Evolutionary conservation across 495 filamentous ascomycete genomes (phyloP), one percentile per base, ranked within the genome.

Genomic region (Jackrogersella minutella): DNA sequence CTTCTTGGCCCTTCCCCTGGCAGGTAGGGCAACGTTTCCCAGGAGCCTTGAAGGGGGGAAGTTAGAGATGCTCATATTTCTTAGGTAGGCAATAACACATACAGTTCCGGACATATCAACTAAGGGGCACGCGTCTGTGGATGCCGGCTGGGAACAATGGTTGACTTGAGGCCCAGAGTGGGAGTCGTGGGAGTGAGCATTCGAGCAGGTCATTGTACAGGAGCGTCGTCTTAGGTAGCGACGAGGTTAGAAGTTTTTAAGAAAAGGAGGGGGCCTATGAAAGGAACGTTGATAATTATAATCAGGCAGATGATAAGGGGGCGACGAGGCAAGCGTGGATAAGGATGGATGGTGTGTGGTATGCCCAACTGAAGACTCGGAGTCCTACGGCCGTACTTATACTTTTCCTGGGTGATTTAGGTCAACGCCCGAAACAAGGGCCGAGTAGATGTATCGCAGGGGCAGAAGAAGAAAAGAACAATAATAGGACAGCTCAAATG

Each of bases 1-100:
- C 76, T 34, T 83, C 82, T 24, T 76, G 66, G 33, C 82, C 82
- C 37, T 81, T 81, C 16, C 70, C 73, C 36, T 75, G 73, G 44
- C 75, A 79, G 39, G 72, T 73, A 36, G 73, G 71, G 37, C 76
- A 76, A 40, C 63, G 66, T 55, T 66, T 66, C 8, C 56, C 57
- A 10, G 57, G 65, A 33, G 70, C 66, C 62, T 70, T 63, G 43
- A 44, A n/a, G 28, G 17, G 17, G 22, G 5, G 14, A 37, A 4
- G 51, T 69, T 43, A 64, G 62, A 53, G 36, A 28, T 6, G n/a
- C 9, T 37, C 14, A 49, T 41, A 39, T 64, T 40, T 59, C 22
- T n/a, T 39, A 40, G 62, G 41, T 14, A 46, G 51, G 40, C 26
- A 37, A 22, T 46, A 44, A 21, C 11, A 61, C 57, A 51, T 69